phyloP scores from a whole-genome alignment of 805 yeast species.

The Zygotorulaspora sp. region DNA sequence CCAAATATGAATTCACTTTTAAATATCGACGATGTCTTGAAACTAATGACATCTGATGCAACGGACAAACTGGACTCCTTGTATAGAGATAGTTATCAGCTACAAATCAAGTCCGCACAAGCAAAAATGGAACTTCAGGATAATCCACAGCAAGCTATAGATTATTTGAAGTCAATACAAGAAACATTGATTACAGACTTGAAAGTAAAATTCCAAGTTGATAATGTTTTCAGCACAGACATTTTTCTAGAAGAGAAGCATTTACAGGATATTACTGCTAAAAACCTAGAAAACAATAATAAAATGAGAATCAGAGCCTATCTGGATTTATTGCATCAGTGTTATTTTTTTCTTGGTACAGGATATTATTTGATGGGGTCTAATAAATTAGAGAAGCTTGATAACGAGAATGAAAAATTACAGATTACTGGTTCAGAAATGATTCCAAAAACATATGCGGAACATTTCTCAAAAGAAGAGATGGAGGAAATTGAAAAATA shows the following conservation, averaged over 20 bases:
- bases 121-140: conserved; percentile 52
- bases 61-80: conserved; percentile 43
- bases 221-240: conserved; percentile 16
- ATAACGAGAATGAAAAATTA: conserved; percentile 30
- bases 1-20: conserved; percentile 12
- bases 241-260: conserved; percentile 2
- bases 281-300: conserved; percentile 5
- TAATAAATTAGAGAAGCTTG: conserved; percentile 24
- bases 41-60: conserved; percentile 57
- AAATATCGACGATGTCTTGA: conserved; percentile 60
- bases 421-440: conserved; percentile 11
- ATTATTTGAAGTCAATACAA: conserved; percentile 42
- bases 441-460: conserved; percentile 17
- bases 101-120: conserved; percentile 60
- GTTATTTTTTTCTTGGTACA: conserved; percentile 67
- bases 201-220: conserved; percentile 19
- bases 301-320: conserved; percentile 21
- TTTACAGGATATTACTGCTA: not conserved
- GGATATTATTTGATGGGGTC: conserved; percentile 32
- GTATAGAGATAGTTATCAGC: conserved; percentile 46
- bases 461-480: conserved; percentile 28
- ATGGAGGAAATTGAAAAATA: conserved; percentile 30
- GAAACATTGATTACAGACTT: conserved; percentile 31
- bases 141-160: conserved; percentile 48
- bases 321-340: conserved; percentile 61